Percentiles rank a stretch among this genome's conserved stretches.
Conservation (phyloP, 495 filamentous ascomycete species). For the Neurospora tetraspora region DNA sequence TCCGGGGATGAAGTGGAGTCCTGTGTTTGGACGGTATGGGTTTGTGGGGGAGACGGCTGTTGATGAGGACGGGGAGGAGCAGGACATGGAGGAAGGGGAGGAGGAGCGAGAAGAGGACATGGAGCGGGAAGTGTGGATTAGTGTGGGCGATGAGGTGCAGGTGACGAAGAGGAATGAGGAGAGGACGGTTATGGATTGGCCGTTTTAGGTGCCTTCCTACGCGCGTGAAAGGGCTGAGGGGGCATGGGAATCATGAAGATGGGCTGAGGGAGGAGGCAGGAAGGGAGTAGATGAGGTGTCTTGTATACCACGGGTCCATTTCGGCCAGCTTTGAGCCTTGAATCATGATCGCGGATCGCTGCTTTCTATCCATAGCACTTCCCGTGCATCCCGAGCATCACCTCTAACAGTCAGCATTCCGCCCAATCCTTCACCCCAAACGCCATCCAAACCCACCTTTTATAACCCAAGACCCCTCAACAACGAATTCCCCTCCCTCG, state of each 20-base stretch:
- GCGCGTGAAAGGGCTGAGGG: too few species aligned
- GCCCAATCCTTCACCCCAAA: background rate
- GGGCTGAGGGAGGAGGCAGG: too few species aligned
- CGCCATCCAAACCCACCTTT: background rate
- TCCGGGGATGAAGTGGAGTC: constrained; percentile 58
- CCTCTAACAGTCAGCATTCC: too few species aligned
- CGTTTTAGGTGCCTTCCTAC: background rate
- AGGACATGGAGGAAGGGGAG: constrained; percentile 42
- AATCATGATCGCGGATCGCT: too few species aligned
- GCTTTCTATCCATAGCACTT: too few species aligned
- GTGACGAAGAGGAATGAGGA: constrained; percentile 49
- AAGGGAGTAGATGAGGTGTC: too few species aligned
- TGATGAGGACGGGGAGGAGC: too few species aligned
- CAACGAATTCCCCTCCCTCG: constrained; percentile 33
- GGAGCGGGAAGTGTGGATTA: constrained; percentile 11
- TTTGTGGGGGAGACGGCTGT: constrained; percentile 42
- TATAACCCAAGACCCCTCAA: constrained; percentile 8
- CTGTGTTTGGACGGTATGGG: constrained; percentile 76
- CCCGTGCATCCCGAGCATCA: too few species aligned
- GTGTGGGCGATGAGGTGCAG: constrained; percentile 59
- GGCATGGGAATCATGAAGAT: too few species aligned
- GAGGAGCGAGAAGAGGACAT: constrained; percentile 39
- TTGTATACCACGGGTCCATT: too few species aligned
- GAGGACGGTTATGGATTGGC: constrained; percentile 46
- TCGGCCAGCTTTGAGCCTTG: too few species aligned